These are phyloP conservation scores for Lithospermum erythrorhizon DNA, from an alignment of 257 asterid genomes.

Conservation along the genomic window DNA sequence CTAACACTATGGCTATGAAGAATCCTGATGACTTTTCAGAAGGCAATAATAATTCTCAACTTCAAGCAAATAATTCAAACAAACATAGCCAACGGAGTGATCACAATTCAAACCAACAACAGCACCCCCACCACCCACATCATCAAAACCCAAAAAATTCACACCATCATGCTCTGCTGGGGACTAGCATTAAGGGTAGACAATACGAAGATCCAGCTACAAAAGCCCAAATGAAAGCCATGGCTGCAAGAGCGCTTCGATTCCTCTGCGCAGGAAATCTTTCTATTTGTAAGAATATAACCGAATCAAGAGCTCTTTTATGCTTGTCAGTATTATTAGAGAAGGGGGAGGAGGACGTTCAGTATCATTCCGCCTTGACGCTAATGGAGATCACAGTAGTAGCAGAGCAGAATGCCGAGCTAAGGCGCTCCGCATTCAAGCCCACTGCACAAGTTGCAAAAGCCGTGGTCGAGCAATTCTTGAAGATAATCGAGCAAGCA, in stretches of 20 bases:
- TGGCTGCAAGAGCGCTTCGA: constrained; percentile 53
- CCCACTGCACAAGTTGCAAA: constrained; percentile 62
- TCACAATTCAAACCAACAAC: not conserved
- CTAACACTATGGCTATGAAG: constrained; percentile 1
- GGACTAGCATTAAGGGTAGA: constrained; percentile 41
- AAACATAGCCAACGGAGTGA: constrained; percentile 7
- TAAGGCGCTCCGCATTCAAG: constrained; percentile 59
- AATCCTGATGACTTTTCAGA: not conserved
- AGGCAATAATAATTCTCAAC: not conserved
- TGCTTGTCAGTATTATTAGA: constrained; percentile 52
- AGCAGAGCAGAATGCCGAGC: constrained; percentile 40
- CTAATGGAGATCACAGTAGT: constrained; percentile 72
- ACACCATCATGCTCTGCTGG: constrained; percentile 22
- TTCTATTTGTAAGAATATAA: constrained; percentile 34
- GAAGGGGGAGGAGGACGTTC: constrained; percentile 53
- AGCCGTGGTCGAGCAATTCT: constrained; percentile 63
- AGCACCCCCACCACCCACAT: not conserved
- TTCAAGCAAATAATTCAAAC: constrained; percentile 3
- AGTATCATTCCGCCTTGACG: constrained; percentile 61
- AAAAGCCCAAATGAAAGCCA: constrained; percentile 45
- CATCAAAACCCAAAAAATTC: constrained; percentile 15
- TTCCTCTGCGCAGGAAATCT: constrained; percentile 48
- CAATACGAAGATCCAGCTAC: constrained; percentile 41
- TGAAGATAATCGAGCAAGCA: constrained; percentile 32
- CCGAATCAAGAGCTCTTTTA: constrained; percentile 50